phyloP scores from a whole-genome alignment of 2,329 filamentous ascomycete genomes.

The Cercospora janseana region DNA sequence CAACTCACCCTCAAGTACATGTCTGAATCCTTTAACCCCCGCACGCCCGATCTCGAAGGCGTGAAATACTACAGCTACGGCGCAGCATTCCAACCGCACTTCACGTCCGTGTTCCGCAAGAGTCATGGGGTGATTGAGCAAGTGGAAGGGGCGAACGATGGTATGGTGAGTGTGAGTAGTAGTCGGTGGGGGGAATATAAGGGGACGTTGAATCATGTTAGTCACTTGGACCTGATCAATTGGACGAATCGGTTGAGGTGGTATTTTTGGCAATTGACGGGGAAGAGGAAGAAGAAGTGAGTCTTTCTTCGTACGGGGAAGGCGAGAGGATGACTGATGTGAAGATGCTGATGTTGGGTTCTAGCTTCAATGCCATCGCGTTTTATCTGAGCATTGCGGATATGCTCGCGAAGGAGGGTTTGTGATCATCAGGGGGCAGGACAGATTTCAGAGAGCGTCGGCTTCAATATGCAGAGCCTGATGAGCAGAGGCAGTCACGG shows the following conservation, averaged over 20 bases:
- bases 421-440: conserved; percentile 28
- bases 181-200: conserved; percentile 63
- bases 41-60: conserved; percentile 54
- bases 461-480: no score
- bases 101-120: conserved; percentile 58
- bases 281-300: conserved; percentile 53
- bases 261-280: conserved; percentile 56
- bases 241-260: conserved; percentile 63
- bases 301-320: no score
- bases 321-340: no score
- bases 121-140: conserved; percentile 56
- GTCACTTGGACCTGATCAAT: conserved; percentile 64
- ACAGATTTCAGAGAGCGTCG: background rate
- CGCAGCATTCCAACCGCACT: conserved; percentile 54
- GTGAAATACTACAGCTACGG: conserved; percentile 65
- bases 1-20: conserved; percentile 61
- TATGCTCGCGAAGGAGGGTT: conserved; percentile 43
- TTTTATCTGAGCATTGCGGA: conserved; percentile 64
- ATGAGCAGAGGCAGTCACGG: no score
- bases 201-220: conserved; percentile 62
- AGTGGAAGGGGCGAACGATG: conserved; percentile 61
- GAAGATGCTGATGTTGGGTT: no score
- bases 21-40: conserved; percentile 58
- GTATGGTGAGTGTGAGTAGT: conserved; percentile 61
- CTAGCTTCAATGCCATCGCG: conserved; percentile 62